Percentiles rank a stretch among this genome's conserved stretches.
phyloP scores from a whole-genome alignment of 1,284 basidiomycete genomes.

The Irpex sp. region DNA sequence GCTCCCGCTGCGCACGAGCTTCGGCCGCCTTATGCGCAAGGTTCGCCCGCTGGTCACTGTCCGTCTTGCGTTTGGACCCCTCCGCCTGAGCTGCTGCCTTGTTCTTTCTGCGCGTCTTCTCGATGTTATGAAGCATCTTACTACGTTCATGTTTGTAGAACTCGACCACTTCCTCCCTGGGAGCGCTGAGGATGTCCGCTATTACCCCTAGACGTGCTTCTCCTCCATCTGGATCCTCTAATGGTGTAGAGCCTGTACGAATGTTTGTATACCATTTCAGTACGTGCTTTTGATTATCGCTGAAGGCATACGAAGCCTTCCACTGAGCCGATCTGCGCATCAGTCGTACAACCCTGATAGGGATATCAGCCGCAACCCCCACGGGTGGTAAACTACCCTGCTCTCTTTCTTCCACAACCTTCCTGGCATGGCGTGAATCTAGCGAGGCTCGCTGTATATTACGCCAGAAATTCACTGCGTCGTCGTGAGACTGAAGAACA shows the following conservation, averaged over 20 bases:
- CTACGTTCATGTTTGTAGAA: constrained; percentile 41
- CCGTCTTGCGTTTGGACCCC: constrained; percentile 32
- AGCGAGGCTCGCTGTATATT: constrained; percentile 46
- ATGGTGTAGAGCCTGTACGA: constrained; percentile 41
- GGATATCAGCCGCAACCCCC: constrained; percentile 5
- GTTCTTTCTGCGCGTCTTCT: constrained; percentile 32
- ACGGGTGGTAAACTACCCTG: not conserved
- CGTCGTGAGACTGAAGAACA: constrained; percentile 31
- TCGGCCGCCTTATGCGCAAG: constrained; percentile 57
- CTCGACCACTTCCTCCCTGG: constrained; percentile 41
- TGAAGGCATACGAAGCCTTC: constrained; percentile 55
- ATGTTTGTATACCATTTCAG: constrained; percentile 48
- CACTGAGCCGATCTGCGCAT: constrained; percentile 57
- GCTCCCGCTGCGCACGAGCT: constrained; percentile 50
- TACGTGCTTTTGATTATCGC: constrained; percentile 66
- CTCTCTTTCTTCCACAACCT: constrained; percentile 6
- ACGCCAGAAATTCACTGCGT: constrained; percentile 53
- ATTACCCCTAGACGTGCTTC: constrained; percentile 41
- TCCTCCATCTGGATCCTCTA: constrained; percentile 43
- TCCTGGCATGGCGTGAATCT: constrained; percentile 26
- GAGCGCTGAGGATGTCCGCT: constrained; percentile 53
- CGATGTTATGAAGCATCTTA: constrained; percentile 39
- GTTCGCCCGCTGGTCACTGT: constrained; percentile 43
- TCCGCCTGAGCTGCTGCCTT: constrained; percentile 23
- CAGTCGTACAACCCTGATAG: constrained; percentile 26